Base-by-base conservation (phyloP, 352 stramenopile species). In the Peronospora farinosa region DNA sequence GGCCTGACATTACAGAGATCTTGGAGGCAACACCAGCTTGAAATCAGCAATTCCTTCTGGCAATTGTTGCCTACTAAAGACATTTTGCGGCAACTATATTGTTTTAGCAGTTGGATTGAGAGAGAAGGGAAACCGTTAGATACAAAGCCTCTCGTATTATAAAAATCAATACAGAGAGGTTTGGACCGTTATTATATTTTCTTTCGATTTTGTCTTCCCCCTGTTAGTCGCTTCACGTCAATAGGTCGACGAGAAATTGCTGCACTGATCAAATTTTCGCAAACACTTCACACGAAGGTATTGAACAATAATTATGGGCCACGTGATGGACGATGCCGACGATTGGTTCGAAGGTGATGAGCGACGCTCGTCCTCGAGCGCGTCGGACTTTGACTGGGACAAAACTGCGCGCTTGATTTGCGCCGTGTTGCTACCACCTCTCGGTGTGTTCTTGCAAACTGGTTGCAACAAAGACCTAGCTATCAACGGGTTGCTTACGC, bases 401-500 rank as follows among this genome's bases (percentile, higher is more conserved):
- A 74, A 81, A 32, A 54, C 70, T 44, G 66, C 67, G 42, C 64
- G 65, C 30, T 57, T 79, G 46, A 57, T 86, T 11, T 70, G 73
- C 41, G 55, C 69, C 11, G 67, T 83, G 44, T 31, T 81, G 33
- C 43, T 82, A 17, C 72, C 72, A 47, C 69, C 72, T 6, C 51
- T 84, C 19, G 72, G 69, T 27, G 72, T 84, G 13, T 80, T 67
- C 47, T 58, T 84, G 38, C 58, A 84, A 60, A 67, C 67, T 6
- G 72, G 72, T 45, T 80, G 69, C 57, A 70, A 47, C 50, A 84
- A 78, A 54, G 72, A 80, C 44, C 55, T 88, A 15, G 69, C 72
- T 7, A 84, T 86, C 54, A 88, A 88, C 57, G 57, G 65, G 7
- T 45, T 88, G 52, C 69, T 88, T 42, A 86, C 74, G 45, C 19